Base-by-base conservation (phyloP, 768 basidiomycete species). In the Suillus luteus region DNA sequence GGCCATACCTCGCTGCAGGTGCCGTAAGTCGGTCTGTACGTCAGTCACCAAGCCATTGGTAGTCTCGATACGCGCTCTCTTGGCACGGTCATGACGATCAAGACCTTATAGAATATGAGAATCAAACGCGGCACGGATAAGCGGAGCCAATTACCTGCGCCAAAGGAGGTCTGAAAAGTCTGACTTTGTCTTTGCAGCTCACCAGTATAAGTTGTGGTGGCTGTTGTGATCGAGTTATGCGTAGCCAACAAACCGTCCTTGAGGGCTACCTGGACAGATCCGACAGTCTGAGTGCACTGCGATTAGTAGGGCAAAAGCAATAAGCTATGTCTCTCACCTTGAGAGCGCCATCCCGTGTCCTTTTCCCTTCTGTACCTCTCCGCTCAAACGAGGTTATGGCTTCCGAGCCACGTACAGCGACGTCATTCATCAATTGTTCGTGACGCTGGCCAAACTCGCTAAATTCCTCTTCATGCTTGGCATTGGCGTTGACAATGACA, bases 41-140 rank as follows among this genome's bases (percentile, higher is more conserved):
- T 86, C 82, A 5, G 78, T 73, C 37, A 76, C 76, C 69, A 91
- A 75, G 3, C 77, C 71, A 48, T 80, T 77, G 22, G 84, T 86
- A 11, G 82, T 80, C 59, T 91, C 90, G 2, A 88, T 69, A 49
- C 92, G 84, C 44, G 86, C 86, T 55, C 87, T 83, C 71, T 94
- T 94, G 17, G 86, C 82, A 61, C 84, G 80, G 49, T 77, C 76
- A 68, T 89, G 77, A 64, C 85, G 81, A 65, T 91, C 86, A 65
- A 91, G 82, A 38, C 85, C 90, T 88, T 64, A 31, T 31, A 11
- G 40, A 41, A 37, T 1, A 14, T 27, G 19, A 55, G 52, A 44
- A 24, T 44, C 37, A 63, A 35, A 43, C 15, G 55, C 64, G 27
- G 41, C 0, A 33, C 1, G 6, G 11, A 19, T 17, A 31, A 3